Conservation (phyloP, 73 alveolate genomes). For the Blepharisma japonicum region DNA sequence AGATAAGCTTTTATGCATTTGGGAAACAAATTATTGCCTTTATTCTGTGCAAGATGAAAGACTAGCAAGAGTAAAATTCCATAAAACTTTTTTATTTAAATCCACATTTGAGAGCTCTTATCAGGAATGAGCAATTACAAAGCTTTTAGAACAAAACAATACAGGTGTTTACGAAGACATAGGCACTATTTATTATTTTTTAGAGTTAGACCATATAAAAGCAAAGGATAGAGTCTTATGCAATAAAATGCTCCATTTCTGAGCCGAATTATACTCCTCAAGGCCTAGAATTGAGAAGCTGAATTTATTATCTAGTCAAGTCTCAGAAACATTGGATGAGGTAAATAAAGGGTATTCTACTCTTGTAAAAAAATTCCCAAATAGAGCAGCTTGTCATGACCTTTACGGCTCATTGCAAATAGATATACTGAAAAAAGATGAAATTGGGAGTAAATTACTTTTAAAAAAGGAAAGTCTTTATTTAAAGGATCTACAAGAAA, state of each 20-base stretch:
- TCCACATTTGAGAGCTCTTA: background rate
- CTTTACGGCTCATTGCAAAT: background rate
- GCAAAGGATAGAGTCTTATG: background rate
- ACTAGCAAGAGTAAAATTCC: conserved; percentile 7
- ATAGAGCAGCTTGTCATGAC: background rate
- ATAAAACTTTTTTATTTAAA: background rate
- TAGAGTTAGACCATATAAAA: background rate
- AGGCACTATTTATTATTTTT: background rate
- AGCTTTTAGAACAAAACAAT: background rate
- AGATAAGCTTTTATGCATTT: background rate
- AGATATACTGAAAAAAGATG: background rate
- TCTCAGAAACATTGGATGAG: background rate
- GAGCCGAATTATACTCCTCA: background rate
- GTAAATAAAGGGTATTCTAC: background rate
- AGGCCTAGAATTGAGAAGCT: background rate
- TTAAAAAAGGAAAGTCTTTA: background rate
- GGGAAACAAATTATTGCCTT: background rate
- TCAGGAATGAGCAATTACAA: background rate
- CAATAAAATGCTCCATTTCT: background rate
- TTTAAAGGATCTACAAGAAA: background rate
- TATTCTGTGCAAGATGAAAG: background rate
- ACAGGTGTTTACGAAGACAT: background rate
- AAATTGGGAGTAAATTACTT: background rate
- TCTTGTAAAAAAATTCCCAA: background rate
- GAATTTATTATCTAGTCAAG: background rate